phyloP scores from a whole-genome alignment of 106 monocot species.

The Gastrodia elata region DNA sequence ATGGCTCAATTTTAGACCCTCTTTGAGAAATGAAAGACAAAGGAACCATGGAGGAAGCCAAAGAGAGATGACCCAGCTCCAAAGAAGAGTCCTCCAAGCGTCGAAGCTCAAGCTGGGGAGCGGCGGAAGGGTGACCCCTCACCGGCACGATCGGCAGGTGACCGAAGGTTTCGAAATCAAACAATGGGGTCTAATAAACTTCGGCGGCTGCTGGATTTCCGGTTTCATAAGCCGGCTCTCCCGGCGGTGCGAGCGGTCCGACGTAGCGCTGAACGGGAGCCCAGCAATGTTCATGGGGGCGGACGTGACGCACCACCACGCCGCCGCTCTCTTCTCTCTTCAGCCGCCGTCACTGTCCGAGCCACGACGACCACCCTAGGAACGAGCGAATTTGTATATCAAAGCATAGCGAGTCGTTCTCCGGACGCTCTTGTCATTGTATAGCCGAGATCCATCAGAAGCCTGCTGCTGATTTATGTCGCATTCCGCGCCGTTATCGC shows the following conservation, averaged over 20 bases:
- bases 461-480: background rate
- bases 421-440: background rate
- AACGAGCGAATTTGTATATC: no score
- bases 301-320: slow-evolving; percentile 90
- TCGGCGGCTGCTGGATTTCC: slow-evolving; percentile 65
- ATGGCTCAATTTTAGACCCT: no score
- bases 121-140: slow-evolving; percentile 69
- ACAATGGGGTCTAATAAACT: slow-evolving; percentile 78
- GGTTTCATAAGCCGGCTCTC: slow-evolving; percentile 69
- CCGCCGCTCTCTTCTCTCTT: slow-evolving; percentile 74
- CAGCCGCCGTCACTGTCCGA: slow-evolving; percentile 78
- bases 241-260: slow-evolving; percentile 55
- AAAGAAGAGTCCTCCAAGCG: slow-evolving; percentile 83
- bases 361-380: no score
- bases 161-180: slow-evolving; percentile 62
- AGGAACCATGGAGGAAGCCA: slow-evolving; percentile 20
- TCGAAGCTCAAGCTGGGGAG: slow-evolving; percentile 83
- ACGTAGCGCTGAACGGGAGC: slow-evolving; percentile 49
- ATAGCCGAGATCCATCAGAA: background rate
- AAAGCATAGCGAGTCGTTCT: slow-evolving; percentile 21
- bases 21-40: background rate
- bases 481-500: background rate
- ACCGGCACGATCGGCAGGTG: slow-evolving; percentile 75
- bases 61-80: slow-evolving; percentile 75
- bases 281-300: slow-evolving; percentile 92